Conservation (phyloP, 805 yeast genomes). For the Lachancea dasiensis region DNA sequence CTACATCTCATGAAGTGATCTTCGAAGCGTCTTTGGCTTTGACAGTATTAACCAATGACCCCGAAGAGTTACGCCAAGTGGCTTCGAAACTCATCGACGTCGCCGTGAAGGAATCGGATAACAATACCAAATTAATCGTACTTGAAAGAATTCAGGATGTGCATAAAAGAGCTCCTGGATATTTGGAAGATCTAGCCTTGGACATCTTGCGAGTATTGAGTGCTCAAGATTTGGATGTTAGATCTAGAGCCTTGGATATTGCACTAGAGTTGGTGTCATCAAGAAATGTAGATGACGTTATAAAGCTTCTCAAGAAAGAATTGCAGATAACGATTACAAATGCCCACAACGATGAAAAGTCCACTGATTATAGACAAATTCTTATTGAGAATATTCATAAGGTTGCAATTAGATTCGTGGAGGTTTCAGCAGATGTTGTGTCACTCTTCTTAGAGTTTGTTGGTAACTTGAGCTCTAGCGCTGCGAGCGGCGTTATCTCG, state of each 20-base stretch:
- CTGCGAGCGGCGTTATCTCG: constrained; percentile 85
- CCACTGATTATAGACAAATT: constrained; percentile 80
- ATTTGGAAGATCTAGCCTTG: constrained; percentile 73
- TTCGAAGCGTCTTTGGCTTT: constrained; percentile 90
- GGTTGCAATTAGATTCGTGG: constrained; percentile 81
- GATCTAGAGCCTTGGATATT: constrained; percentile 78
- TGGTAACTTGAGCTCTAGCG: constrained; percentile 73
- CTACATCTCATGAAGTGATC: constrained; percentile 56
- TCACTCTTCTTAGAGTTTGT: constrained; percentile 81
- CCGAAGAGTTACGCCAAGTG: constrained; percentile 65
- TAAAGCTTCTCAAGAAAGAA: constrained; percentile 87
- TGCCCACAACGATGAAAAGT: constrained; percentile 62
- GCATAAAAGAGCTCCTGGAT: constrained; percentile 68
- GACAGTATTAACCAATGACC: constrained; percentile 53
- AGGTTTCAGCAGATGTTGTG: constrained; percentile 87
- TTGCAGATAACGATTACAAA: constrained; percentile 63
- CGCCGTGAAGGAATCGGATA: constrained; percentile 90
- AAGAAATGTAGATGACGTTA: constrained; percentile 91
- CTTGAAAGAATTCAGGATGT: constrained; percentile 78
- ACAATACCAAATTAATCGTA: constrained; percentile 88
- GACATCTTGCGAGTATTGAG: constrained; percentile 81
- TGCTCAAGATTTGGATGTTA: constrained; percentile 88
- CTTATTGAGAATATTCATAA: constrained; percentile 83
- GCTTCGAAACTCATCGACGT: constrained; percentile 83
- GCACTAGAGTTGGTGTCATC: constrained; percentile 74